Conservation (phyloP, 1,284 basidiomycete genomes). For the Thelephora terrestris region DNA sequence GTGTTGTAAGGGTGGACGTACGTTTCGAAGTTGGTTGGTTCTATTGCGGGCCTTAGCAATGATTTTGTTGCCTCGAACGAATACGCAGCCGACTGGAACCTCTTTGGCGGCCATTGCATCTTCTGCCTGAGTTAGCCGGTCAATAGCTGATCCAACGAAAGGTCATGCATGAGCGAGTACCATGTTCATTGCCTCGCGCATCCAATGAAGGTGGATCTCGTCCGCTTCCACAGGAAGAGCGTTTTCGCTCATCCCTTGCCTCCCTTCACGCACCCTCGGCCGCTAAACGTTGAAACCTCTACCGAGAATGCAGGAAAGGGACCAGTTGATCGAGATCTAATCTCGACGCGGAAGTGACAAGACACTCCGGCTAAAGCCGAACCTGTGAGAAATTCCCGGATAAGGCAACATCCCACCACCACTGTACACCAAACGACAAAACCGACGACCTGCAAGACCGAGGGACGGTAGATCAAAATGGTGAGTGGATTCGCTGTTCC, state of each 20-base stretch:
- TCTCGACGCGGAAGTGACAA: too few species aligned
- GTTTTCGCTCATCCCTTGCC: too few species aligned
- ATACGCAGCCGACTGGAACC: slow-evolving; percentile 96
- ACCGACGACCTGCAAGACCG: too few species aligned
- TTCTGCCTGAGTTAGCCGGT: slow-evolving; percentile 42
- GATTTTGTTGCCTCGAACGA: slow-evolving; percentile 68
- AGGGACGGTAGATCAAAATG: not conserved
- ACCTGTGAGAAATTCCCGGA: too few species aligned
- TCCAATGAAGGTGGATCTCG: slow-evolving; percentile 15
- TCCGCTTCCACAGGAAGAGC: not conserved
- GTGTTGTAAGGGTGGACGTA: slow-evolving; percentile 25
- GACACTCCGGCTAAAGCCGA: too few species aligned
- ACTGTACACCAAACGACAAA: too few species aligned
- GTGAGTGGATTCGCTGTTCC: not conserved
- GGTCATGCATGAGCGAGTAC: slow-evolving; percentile 2
- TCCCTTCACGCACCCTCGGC: too few species aligned
- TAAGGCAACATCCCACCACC: too few species aligned
- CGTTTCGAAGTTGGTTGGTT: slow-evolving; percentile 91
- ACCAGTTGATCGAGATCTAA: too few species aligned
- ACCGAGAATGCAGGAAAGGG: too few species aligned
- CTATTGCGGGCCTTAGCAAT: slow-evolving; percentile 88
- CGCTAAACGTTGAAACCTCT: too few species aligned
- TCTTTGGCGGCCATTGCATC: slow-evolving; percentile 83
- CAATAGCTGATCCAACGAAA: not conserved
- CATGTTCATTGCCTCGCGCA: slow-evolving; percentile 14